Percentiles rank a stretch among this genome's conserved stretches.
Evolutionary conservation across 495 filamentous ascomycete species (phyloP).

Genomic region (Aspergillus incahuasiensis): DNA sequence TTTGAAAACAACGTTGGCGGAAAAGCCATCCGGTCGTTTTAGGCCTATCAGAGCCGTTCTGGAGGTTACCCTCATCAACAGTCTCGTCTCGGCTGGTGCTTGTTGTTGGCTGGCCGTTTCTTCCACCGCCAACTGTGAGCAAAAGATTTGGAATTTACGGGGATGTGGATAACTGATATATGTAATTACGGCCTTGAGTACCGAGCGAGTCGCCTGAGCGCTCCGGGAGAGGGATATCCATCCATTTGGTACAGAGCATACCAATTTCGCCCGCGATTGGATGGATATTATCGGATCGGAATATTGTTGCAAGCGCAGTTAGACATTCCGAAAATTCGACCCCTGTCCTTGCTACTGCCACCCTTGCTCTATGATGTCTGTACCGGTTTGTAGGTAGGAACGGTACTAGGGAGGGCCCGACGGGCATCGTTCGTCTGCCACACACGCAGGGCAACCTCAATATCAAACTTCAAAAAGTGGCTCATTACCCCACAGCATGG

Average conservation of each 20-base stretch:
- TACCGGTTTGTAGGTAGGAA: not conserved
- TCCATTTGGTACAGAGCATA: not conserved
- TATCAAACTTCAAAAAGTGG: not conserved
- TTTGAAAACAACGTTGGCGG: not conserved
- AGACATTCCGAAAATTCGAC: not conserved
- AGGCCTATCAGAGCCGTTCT: not conserved
- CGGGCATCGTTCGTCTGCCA: not conserved
- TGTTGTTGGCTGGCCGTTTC: not conserved
- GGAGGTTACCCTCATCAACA: not conserved
- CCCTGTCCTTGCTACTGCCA: too few relatives aligned
- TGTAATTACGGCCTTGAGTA: not conserved
- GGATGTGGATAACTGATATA: not conserved
- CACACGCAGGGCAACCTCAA: not conserved
- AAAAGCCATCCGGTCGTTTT: not conserved
- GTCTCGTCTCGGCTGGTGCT: not conserved
- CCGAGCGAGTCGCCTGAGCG: constrained; percentile 1
- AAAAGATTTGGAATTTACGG: not conserved
- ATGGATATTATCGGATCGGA: not conserved
- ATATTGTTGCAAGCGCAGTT: not conserved
- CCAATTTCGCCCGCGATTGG: not conserved
- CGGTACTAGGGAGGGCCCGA: not conserved
- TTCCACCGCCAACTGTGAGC: not conserved
- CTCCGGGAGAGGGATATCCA: not conserved
- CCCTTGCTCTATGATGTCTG: too few relatives aligned
- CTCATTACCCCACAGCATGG: not conserved